Evolutionary conservation across 176 grass and related monocot species (phyloP).

Genomic region (Chloris gayana): DNA sequence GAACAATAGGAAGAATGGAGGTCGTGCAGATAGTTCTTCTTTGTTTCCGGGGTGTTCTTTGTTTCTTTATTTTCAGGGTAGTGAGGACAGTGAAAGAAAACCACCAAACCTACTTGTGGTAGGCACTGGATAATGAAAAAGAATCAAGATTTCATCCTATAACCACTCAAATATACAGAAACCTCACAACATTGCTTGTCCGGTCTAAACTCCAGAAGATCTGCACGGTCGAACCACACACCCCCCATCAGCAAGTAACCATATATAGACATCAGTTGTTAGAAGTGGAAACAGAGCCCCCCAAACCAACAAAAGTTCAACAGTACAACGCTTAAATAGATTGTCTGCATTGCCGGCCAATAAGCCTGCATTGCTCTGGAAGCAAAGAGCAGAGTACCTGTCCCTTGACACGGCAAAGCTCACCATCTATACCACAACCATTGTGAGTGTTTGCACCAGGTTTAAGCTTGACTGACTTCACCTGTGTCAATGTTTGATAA

Average conservation of each 20-base stretch:
- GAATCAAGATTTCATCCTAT: constrained; percentile 54
- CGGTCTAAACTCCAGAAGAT: constrained; percentile 34
- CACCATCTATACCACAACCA: constrained; percentile 93
- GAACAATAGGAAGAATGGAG: too few species aligned
- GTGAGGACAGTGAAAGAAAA: not conserved
- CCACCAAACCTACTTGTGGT: constrained; percentile 22
- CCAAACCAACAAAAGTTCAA: constrained; percentile 21
- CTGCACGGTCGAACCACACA: constrained; percentile 31
- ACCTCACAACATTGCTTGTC: constrained; percentile 46
- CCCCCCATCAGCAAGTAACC: constrained; percentile 30
- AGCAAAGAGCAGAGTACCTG: constrained; percentile 79
- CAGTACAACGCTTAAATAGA: constrained; percentile 47
- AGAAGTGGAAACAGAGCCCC: constrained; percentile 43
- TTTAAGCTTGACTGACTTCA: constrained; percentile 89
- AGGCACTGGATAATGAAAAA: constrained; percentile 20
- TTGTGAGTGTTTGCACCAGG: constrained; percentile 76
- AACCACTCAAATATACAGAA: constrained; percentile 83
- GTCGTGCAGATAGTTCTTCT: too few species aligned
- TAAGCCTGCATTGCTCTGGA: constrained; percentile 88
- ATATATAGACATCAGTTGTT: constrained; percentile 64
- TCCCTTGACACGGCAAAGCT: constrained; percentile 76
- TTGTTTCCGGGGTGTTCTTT: not conserved
- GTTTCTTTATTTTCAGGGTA: not conserved
- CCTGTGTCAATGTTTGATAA: constrained; percentile 51
- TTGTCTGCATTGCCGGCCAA: constrained; percentile 65